Evolutionary conservation across 352 stramenopile species (phyloP), one percentile per base, ranked within the genome.

Genomic region (Plasmopara viticola): DNA sequence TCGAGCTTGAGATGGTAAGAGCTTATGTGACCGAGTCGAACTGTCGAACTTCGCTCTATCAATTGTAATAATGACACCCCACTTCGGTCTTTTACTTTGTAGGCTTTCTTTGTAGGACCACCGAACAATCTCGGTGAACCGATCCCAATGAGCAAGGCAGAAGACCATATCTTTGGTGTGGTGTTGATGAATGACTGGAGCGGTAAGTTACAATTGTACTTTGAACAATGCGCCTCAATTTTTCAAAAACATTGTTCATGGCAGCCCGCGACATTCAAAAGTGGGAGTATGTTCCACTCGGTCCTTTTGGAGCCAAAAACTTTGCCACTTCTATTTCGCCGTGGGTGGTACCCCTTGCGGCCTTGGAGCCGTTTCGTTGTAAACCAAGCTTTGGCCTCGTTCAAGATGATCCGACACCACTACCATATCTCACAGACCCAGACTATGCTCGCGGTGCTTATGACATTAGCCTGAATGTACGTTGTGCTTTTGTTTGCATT

Each of bases 161-260:
- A 97, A 51, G 72, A 96, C 38, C 85, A 97, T 62, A 97, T 99
- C 48, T 99, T 99, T 72, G 96, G 96, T 7, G 89, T 98, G 53
- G 90, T 98, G 31, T 62, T 99, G 28, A 96, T 98, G 84, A 99
- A 99, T 70, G 95, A 99, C 69, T 99, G 96, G 96, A 97, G 87
- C 39, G 95, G 95, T 91, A 61, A 47, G 66, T 58, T 14, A 12
- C 5, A 14, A 15, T 43, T 45, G 18, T 10, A 20, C 9, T 38
- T 47, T 4, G 42, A 30, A 44, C 9, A 9, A 39, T 50, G 13
- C 3, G 37, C 42, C 46, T 51, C 14, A 52, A 13, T 40, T 3
- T 20, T 13, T 13, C 20, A 35, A 35, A 6, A 5, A 35, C 31
- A 12, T 35, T 35, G 6, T 35, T 5, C 31, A 8, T 35, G 31